A percentile compares a stretch with the other conserved stretches of the same genome.
These are phyloP conservation scores for Hibiscus trionum DNA, from an alignment of 345 rosid genomes.

Conservation along the genomic window DNA sequence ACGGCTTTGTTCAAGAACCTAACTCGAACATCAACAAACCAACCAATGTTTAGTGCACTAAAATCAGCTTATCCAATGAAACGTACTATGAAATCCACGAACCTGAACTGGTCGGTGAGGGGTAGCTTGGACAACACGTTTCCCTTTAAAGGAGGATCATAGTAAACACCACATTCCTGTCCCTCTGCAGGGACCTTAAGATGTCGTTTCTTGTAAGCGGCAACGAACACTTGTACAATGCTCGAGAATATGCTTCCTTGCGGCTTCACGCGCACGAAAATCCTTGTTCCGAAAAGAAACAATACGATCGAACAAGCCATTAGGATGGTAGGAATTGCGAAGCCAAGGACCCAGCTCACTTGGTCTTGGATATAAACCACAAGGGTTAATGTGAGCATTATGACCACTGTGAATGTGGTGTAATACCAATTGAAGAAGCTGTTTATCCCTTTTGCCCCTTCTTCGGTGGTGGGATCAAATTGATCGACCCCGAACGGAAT, in stretches of 20 bases:
- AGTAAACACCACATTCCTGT: constrained; percentile 17
- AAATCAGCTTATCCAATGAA: not conserved
- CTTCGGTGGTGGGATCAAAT: constrained; percentile 54
- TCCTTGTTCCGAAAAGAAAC: constrained; percentile 44
- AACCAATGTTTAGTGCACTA: not conserved
- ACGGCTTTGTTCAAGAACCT: constrained; percentile 74
- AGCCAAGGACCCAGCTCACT: constrained; percentile 66
- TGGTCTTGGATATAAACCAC: constrained; percentile 67
- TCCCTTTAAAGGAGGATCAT: constrained; percentile 47
- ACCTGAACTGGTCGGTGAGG: constrained; percentile 62
- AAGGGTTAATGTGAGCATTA: constrained; percentile 51
- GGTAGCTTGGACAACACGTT: constrained; percentile 37
- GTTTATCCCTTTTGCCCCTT: constrained; percentile 57
- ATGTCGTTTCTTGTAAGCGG: constrained; percentile 47
- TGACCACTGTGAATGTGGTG: constrained; percentile 64
- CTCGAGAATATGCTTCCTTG: constrained; percentile 62
- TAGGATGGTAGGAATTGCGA: constrained; percentile 51
- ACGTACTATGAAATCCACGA: too few species aligned
- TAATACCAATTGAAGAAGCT: constrained; percentile 90
- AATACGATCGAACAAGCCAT: constrained; percentile 49
- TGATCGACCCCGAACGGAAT: constrained; percentile 76
- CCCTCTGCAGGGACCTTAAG: constrained; percentile 27
- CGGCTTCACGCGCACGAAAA: constrained; percentile 61
- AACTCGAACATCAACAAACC: not conserved
- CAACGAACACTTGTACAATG: constrained; percentile 42